phyloP scores from a whole-genome alignment of 192 early-diverging fungal genomes.

The Spizellomyces punctatus region DNA sequence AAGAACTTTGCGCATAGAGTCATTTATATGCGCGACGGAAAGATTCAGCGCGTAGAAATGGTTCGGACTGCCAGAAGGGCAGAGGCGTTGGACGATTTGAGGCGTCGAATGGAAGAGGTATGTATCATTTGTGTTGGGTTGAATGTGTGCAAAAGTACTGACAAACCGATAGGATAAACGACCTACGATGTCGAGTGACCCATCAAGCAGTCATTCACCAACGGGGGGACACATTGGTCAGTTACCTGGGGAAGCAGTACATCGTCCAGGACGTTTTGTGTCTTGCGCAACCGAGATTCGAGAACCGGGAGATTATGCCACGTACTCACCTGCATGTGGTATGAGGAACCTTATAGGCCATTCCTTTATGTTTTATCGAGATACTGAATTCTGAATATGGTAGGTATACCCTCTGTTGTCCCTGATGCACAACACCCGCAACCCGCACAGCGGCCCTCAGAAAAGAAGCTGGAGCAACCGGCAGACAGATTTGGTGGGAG shows the following conservation, averaged over 20 bases:
- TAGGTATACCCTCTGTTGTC: background rate
- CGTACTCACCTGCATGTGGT: slow-evolving; percentile 18
- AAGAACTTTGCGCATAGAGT: slow-evolving; percentile 37
- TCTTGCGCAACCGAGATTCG: slow-evolving; percentile 26
- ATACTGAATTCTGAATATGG: background rate
- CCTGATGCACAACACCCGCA: background rate
- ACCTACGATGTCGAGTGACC: too few species aligned
- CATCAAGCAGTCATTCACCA: too few species aligned
- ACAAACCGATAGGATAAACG: too few species aligned
- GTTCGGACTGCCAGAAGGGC: background rate
- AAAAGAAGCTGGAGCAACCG: too few species aligned
- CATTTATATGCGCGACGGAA: slow-evolving; percentile 42
- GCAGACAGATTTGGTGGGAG: too few species aligned
- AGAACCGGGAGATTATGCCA: slow-evolving; percentile 31
- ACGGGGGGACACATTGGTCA: background rate
- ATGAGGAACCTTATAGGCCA: background rate
- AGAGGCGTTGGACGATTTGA: slow-evolving; percentile 21
- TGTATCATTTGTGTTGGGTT: too few species aligned
- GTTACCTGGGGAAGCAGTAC: slow-evolving; percentile 10
- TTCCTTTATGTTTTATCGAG: background rate
- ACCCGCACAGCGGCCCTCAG: too few species aligned
- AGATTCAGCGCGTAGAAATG: slow-evolving; percentile 23
- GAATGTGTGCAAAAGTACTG: too few species aligned
- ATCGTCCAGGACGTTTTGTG: slow-evolving; percentile 16
- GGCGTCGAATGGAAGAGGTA: slow-evolving; percentile 1